Evolutionary conservation across 106 monocot genomes (phyloP).

Genomic region (Narthecium ossifragum): DNA sequence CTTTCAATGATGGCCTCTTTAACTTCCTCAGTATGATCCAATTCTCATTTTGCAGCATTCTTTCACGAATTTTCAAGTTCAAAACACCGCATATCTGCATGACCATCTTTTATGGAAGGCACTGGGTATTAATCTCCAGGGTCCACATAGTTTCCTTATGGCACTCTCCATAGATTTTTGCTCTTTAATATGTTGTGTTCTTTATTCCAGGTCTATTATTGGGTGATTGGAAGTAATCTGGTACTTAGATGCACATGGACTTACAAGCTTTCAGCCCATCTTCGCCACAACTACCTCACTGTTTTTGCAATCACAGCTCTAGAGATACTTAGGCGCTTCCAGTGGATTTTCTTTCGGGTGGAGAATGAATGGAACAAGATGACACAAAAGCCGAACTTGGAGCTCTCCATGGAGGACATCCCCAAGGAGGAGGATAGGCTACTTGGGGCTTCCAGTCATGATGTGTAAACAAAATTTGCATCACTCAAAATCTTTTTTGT

Average conservation of each 20-base stretch:
- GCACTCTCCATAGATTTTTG: not conserved
- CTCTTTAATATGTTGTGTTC: not conserved
- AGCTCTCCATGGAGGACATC: constrained; percentile 45
- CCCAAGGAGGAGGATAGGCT: constrained; percentile 57
- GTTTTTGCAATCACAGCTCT: constrained; percentile 66
- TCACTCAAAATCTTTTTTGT: no score
- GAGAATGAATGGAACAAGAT: constrained; percentile 99
- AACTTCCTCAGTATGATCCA: not conserved
- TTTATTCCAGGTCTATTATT: constrained; percentile 64
- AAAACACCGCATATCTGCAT: constrained; percentile 52
- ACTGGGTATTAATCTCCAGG: constrained; percentile 47
- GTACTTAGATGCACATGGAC: constrained; percentile 92
- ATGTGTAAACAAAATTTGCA: constrained; percentile 29
- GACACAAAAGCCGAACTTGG: constrained; percentile 36
- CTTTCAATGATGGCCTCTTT: not conserved
- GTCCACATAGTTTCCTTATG: not conserved
- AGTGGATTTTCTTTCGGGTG: constrained; percentile 87
- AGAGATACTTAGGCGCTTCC: constrained; percentile 73
- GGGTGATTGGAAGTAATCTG: constrained; percentile 80
- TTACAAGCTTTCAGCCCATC: constrained; percentile 95
- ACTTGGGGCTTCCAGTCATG: constrained; percentile 37
- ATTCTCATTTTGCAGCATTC: constrained; percentile 36
- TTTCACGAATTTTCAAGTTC: constrained; percentile 81
- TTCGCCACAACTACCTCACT: constrained; percentile 90
- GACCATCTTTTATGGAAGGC: constrained; percentile 49